phyloP scores from a whole-genome alignment of 768 basidiomycete species.

The Porpolomopsis calyptriformis region DNA sequence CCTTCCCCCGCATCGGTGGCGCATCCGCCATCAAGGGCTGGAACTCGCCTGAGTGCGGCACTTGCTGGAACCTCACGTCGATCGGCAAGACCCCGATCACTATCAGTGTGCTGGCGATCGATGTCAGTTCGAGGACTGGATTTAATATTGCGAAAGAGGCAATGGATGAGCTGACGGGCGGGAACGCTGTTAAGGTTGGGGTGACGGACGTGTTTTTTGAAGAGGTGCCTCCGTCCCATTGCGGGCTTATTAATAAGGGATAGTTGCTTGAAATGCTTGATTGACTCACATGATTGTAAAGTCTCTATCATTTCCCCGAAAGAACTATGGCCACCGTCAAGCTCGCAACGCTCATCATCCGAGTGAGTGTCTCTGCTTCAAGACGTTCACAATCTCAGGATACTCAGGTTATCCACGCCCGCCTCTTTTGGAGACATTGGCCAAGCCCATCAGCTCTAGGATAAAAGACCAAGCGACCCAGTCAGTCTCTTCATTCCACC shows the following conservation, averaged over 20 bases:
- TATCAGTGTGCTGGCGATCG: slow-evolving; percentile 43
- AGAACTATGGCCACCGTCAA: slow-evolving; percentile 59
- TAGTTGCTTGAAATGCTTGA: no score
- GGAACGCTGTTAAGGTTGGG: slow-evolving; percentile 37
- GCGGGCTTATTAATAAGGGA: no score
- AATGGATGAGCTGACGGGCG: slow-evolving; percentile 45
- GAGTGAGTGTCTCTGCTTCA: slow-evolving; percentile 34
- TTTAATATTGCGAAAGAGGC: slow-evolving; percentile 43
- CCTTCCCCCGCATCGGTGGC: slow-evolving; percentile 52
- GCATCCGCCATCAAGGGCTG: slow-evolving; percentile 39
- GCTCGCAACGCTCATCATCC: slow-evolving; percentile 62
- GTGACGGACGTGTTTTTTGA: no score
- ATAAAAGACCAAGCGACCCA: slow-evolving; percentile 64
- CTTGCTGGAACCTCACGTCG: slow-evolving; percentile 51
- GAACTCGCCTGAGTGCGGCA: slow-evolving; percentile 44
- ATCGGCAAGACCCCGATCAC: slow-evolving; percentile 22
- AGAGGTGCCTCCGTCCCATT: no score
- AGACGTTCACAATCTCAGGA: neutral
- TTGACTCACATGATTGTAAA: neutral
- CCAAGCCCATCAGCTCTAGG: slow-evolving; percentile 66
- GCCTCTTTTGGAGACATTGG: slow-evolving; percentile 47
- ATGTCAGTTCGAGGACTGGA: slow-evolving; percentile 30
- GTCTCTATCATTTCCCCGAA: neutral
- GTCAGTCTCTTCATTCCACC: slow-evolving; percentile 29
- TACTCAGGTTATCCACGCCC: slow-evolving; percentile 3